These are phyloP conservation scores for Carnegiea gigantea DNA, from an alignment of 179 eudicot genomes.

Conservation along the genomic window DNA sequence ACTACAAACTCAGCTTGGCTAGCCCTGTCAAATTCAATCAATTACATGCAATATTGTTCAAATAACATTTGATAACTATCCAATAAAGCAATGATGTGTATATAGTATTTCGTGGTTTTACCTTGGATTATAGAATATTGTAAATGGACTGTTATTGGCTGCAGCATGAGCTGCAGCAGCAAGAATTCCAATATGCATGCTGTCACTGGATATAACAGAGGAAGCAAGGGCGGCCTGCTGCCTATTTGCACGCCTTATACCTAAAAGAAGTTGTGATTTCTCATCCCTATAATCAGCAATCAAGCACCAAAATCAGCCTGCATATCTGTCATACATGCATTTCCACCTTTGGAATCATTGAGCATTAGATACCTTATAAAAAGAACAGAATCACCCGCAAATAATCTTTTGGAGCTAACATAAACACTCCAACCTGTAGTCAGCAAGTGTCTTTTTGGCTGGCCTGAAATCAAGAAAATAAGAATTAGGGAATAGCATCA, in stretches of 20 bases:
- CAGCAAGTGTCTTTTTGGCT: constrained; percentile 94
- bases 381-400: constrained; percentile 95
- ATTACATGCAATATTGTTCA: neutral
- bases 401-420: constrained; percentile 87
- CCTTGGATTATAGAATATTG: constrained; percentile 97
- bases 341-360: neutral
- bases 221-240: constrained; percentile 97
- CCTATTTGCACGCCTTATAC: constrained; percentile 80
- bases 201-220: constrained; percentile 98
- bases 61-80: neutral
- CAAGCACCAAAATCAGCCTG: constrained; percentile 20
- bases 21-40: constrained; percentile 55
- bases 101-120: constrained; percentile 21
- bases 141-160: constrained; percentile 92
- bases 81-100: neutral
- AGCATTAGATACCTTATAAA: constrained; percentile 70
- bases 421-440: constrained; percentile 99
- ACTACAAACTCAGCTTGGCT: constrained; percentile 97
- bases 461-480: constrained; percentile 51
- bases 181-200: constrained; percentile 98
- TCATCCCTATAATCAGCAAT: constrained; percentile 70
- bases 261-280: constrained; percentile 91
- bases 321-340: neutral
- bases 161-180: constrained; percentile 99
- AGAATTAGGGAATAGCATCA: neutral